Base-by-base conservation (phyloP, 2,329 filamentous ascomycete species). In the Tolypocladium capitatum region DNA sequence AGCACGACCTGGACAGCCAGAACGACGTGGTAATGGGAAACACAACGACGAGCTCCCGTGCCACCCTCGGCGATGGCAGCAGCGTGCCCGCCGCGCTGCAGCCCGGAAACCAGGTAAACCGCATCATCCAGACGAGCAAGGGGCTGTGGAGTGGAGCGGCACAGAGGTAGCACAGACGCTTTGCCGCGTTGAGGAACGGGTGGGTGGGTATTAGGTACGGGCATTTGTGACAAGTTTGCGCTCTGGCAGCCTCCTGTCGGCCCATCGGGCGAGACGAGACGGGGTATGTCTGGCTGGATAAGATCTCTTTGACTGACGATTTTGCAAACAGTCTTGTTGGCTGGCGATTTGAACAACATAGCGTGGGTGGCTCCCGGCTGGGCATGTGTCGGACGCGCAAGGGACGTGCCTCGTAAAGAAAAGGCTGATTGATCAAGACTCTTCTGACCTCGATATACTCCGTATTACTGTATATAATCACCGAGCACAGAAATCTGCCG, bases 111-210 rank as follows among this genome's bases (percentile, higher is more conserved):
- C 65, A 69, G 52, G 72, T 67, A 43, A 80, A 79, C 61, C 72
- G 70, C 53, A 69, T 81, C 14, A 65, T 80, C n/a, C 77, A 83
- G 63, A 81, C 78, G 28, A 79, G 74, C 33, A 81, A 78, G 55
- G 80, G 80, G 2, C 62, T 84, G 48, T 84, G 80, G 80, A 75
- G 64, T 41, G 64, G 60, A 8, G 50, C 59, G 20, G 48, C 58
- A 45, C 57, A 57, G 45, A 56, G 60, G 46, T 63, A 55, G 52
- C 28, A 21, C 28, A 34, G 18, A n/a, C n/a, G n/a, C 31, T 14
- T 30, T 27, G 41, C 31, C 27, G 16, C 16, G 1, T n/a, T 14
- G 24, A 18, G 3, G 16, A 18, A 24, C 3, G 24, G 24, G 27
- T 4, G 27, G 27, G 16, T 18, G 14, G 38, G 30, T 14, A 2